Conservation (phyloP, 2,329 filamentous ascomycete genomes). For the Ophiostoma piceae region DNA sequence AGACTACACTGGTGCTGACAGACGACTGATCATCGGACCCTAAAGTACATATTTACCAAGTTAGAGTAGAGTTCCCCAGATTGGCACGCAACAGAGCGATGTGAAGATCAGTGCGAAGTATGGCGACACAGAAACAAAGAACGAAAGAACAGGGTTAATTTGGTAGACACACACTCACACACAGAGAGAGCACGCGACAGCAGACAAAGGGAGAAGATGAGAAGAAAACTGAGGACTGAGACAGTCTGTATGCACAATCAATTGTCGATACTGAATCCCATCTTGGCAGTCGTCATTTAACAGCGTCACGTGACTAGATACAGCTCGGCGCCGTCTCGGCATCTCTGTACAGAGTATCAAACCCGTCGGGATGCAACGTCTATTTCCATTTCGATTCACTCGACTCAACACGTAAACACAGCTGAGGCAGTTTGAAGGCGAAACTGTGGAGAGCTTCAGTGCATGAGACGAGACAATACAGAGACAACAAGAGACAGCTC, state of each 20-base stretch:
- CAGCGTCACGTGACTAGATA: too few relatives aligned
- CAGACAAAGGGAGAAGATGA: neutral
- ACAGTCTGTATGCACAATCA: neutral
- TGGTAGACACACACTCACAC: neutral
- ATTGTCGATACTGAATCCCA: neutral
- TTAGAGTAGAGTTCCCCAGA: too few relatives aligned
- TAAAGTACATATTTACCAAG: too few relatives aligned
- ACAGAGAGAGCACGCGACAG: neutral
- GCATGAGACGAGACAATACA: neutral
- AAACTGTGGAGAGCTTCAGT: neutral
- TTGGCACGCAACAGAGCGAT: neutral
- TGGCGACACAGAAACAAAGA: neutral
- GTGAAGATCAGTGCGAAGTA: neutral
- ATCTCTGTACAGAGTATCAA: neutral
- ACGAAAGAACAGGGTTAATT: neutral
- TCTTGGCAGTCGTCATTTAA: constrained; percentile 3
- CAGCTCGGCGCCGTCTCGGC: constrained; percentile 1
- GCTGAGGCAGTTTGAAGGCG: neutral
- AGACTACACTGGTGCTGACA: too few relatives aligned
- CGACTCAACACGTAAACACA: neutral
- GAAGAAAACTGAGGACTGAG: neutral
- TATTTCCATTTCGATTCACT: too few relatives aligned
- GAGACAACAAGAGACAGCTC: neutral
- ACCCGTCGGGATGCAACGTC: neutral
- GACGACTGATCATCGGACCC: too few relatives aligned